Base-by-base conservation (phyloP, 805 yeast species). In the Metschnikowia sp. region DNA sequence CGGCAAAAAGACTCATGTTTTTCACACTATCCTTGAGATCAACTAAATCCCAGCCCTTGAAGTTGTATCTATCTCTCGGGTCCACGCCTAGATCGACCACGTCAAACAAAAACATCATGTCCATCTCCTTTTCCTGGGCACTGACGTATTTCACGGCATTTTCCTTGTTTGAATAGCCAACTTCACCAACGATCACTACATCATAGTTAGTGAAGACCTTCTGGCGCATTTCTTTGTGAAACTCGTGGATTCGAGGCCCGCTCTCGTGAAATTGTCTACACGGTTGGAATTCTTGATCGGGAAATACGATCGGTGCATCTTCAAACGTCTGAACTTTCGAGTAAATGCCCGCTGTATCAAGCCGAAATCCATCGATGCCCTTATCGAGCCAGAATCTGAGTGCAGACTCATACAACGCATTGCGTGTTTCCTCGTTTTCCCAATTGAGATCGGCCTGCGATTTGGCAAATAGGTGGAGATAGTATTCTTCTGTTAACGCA, bases 361-460 rank as follows among this genome's bases (percentile, higher is more conserved):
- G 75, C 61, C 83, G 68, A 64, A 79, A 79, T 2, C 84, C 84
- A 56, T 77, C 81, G 32, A 76, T 70, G 28, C 83, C 84, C 47
- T 73, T 71, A 39, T 75, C 71, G 40, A 71, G 72, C 84, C 84
- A 79, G 57, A 69, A 79, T 35, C 62, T 62, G 46, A 77, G 56
- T n/a, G 81, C 79, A 19, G 66, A 57, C 26, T 75, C 65, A 58
- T 76, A 76, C 40, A 78, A 64, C 39, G 65, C 66, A 8, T 63
- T 40, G 58, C 52, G 61, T 26, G 56, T 48, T 36, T 59, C 72
- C 43, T 60, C 68, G 52, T 72, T 77, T 53, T 79, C 83, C 84
- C 84, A 79, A 61, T 79, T 79, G 55, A 79, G 65, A 57, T 79
- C 84, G 22, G 83, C 83, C 59, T 79, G 84, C 26, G 72, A 58